Percentiles rank a stretch among this genome's conserved stretches.
Conservation (phyloP, 345 rosid species). For the Brassica carinata region DNA sequence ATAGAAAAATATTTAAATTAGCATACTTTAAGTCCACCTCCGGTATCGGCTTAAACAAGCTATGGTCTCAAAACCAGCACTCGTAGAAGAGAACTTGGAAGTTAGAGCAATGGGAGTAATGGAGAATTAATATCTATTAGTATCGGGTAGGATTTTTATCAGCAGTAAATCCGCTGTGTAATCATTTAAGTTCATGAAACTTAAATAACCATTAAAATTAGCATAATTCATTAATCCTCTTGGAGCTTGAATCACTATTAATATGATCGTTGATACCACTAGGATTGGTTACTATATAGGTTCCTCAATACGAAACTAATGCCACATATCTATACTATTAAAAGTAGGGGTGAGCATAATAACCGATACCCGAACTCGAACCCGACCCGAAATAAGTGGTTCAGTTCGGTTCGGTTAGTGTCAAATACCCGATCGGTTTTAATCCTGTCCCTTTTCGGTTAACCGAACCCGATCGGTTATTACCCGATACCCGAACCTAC, state of each 20-base stretch:
- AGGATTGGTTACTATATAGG: background rate
- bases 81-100: conserved; percentile 76
- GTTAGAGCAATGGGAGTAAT: conserved; percentile 85
- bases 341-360: too few species aligned
- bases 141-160: background rate
- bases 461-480: too few species aligned
- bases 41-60: conserved; percentile 60
- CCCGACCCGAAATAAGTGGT: too few species aligned
- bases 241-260: background rate
- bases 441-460: too few species aligned
- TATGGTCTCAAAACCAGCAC: conserved; percentile 67
- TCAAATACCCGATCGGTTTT: too few species aligned
- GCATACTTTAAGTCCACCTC: background rate
- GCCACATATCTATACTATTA: too few species aligned
- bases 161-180: background rate
- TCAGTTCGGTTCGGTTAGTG: too few species aligned
- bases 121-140: conserved; percentile 52
- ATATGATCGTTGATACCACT: background rate
- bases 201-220: background rate
- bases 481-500: too few species aligned
- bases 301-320: background rate
- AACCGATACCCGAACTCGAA: too few species aligned
- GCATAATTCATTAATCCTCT: background rate
- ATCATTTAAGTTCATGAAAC: background rate
- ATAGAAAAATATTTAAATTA: background rate